Conservation (phyloP, 2,329 filamentous ascomycete genomes). For the Xylariaceae sp. region DNA sequence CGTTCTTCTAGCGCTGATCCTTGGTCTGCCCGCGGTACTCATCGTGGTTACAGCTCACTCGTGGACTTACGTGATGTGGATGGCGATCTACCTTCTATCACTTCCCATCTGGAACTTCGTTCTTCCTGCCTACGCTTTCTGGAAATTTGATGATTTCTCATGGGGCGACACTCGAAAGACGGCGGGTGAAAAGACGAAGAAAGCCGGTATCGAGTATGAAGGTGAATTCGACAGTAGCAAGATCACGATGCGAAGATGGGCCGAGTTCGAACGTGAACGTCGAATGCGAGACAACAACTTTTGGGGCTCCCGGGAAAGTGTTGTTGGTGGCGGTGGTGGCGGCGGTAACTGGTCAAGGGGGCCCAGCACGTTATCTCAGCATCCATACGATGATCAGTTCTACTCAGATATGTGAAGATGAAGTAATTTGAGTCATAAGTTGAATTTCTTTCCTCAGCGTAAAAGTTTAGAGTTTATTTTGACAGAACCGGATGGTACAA, state of each 20-base stretch:
- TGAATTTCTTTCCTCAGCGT: neutral
- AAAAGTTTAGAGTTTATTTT: neutral
- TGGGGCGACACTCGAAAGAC: slow-evolving; percentile 99
- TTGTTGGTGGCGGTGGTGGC: slow-evolving; percentile 49
- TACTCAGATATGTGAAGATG: slow-evolving; percentile 57
- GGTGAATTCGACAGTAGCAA: slow-evolving; percentile 98
- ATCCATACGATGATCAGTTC: slow-evolving; percentile 61
- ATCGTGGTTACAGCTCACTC: slow-evolving; percentile 94
- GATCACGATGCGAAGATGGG: slow-evolving; percentile 99
- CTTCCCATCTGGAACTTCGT: slow-evolving; percentile 98
- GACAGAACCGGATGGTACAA: neutral
- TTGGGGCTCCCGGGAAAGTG: slow-evolving; percentile 60
- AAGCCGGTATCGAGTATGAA: slow-evolving; percentile 83
- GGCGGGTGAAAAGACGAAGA: slow-evolving; percentile 85
- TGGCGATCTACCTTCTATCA: slow-evolving; percentile 92
- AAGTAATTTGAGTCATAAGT: slow-evolving; percentile 5
- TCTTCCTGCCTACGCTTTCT: slow-evolving; percentile 91
- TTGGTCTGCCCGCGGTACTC: slow-evolving; percentile 89
- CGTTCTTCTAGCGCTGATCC: slow-evolving; percentile 84
- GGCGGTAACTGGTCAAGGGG: slow-evolving; percentile 52
- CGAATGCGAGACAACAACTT: slow-evolving; percentile 53
- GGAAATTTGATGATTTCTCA: slow-evolving; percentile 99
- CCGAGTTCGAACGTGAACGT: slow-evolving; percentile 83
- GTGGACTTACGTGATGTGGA: slow-evolving; percentile 91
- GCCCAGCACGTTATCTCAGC: slow-evolving; percentile 40